Conservation (phyloP, 2,329 filamentous ascomycete genomes). For the Blastomyces silverae region DNA sequence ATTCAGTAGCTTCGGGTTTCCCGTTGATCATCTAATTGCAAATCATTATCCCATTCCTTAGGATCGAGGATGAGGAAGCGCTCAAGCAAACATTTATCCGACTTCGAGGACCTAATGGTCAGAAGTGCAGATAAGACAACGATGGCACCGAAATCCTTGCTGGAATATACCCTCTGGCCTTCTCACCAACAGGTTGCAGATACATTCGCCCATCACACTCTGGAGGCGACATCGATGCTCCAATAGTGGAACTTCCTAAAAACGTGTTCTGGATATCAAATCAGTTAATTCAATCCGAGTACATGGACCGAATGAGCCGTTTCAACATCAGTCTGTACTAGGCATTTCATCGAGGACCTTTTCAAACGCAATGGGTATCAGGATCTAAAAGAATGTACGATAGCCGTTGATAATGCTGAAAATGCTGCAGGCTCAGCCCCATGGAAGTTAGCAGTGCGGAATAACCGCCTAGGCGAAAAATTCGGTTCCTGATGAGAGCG, state of each 20-base stretch:
- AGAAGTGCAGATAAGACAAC: slow-evolving; percentile 48
- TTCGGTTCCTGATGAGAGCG: slow-evolving; percentile 54
- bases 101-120: slow-evolving; percentile 44
- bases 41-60: slow-evolving; percentile 16
- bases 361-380: slow-evolving; percentile 50
- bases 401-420: slow-evolving; percentile 53
- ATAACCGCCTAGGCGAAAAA: slow-evolving; percentile 28
- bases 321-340: slow-evolving; percentile 56
- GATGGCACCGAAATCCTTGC: slow-evolving; percentile 44
- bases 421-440: slow-evolving; percentile 45
- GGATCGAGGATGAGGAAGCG: slow-evolving; percentile 29
- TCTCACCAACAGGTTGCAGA: slow-evolving; percentile 49
- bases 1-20: no score
- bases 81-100: slow-evolving; percentile 34
- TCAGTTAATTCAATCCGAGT: slow-evolving; percentile 40
- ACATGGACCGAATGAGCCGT: slow-evolving; percentile 55
- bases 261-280: slow-evolving; percentile 42
- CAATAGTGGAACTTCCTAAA: slow-evolving; percentile 56
- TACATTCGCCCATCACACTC: slow-evolving; percentile 54
- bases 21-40: background rate
- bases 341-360: slow-evolving; percentile 51
- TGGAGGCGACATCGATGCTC: slow-evolving; percentile 57
- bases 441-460: slow-evolving; percentile 51
- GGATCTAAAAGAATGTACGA: slow-evolving; percentile 43
- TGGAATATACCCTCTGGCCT: slow-evolving; percentile 41